These are phyloP conservation scores for Colletotrichum sp. DNA, from an alignment of 2,329 filamentous ascomycete species.

Conservation along the genomic window DNA sequence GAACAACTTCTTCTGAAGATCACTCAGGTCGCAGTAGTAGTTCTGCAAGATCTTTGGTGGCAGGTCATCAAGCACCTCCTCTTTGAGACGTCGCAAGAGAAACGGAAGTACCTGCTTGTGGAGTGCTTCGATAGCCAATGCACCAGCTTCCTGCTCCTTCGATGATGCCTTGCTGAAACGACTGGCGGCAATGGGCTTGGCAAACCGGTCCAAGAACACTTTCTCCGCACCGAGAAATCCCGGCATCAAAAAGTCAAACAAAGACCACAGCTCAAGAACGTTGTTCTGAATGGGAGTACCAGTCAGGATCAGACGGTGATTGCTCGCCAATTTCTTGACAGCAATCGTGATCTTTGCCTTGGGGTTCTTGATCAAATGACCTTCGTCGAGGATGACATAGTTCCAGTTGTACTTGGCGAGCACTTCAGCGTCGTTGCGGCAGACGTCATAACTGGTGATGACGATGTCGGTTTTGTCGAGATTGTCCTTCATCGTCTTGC, in stretches of 20 bases:
- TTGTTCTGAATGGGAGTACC: conserved; percentile 99
- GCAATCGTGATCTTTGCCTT: conserved; percentile 95
- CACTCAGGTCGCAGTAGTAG: conserved; percentile 97
- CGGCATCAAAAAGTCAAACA: conserved; percentile 99
- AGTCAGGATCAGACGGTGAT: conserved; percentile 94
- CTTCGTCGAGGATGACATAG: conserved; percentile 95
- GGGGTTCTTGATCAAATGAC: conserved; percentile 98
- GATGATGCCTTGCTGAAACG: conserved; percentile 97
- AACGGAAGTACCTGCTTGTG: conserved; percentile 99
- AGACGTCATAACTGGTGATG: conserved; percentile 97
- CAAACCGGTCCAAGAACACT: conserved; percentile 94
- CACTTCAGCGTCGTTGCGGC: conserved; percentile 90
- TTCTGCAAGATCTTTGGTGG: conserved; percentile 99
- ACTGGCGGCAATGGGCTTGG: conserved; percentile 92
- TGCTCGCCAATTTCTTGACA: conserved; percentile 87
- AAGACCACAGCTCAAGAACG: conserved; percentile 93
- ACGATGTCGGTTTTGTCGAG: conserved; percentile 87
- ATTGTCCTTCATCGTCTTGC: conserved; percentile 70
- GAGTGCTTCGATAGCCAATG: conserved; percentile 94
- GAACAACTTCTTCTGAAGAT: conserved; percentile 92
- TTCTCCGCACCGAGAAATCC: conserved; percentile 94
- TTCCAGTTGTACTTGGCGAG: conserved; percentile 90
- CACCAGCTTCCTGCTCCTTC: conserved; percentile 96
- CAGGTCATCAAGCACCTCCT: conserved; percentile 94
- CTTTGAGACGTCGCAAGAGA: conserved; percentile 92